A percentile compares a stretch with the other conserved stretches of the same genome.
Evolutionary conservation across 179 eudicot species (phyloP).

Genomic region (Drosera spatulata): DNA sequence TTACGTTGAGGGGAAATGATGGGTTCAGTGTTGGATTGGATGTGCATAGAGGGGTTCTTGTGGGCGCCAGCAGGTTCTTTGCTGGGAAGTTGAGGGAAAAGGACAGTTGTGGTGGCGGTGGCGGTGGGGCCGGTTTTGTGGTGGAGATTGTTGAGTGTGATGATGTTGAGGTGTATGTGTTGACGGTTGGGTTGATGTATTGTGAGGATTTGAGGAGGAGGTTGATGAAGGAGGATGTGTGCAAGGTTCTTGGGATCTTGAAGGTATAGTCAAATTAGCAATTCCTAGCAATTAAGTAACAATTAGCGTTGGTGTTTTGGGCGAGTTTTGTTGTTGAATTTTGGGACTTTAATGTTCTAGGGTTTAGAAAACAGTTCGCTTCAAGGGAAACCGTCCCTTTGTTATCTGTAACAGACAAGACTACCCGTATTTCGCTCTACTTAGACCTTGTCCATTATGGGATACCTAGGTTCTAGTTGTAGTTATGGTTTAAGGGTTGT

Average conservation of each 20-base stretch:
- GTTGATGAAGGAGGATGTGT: conserved; percentile 83
- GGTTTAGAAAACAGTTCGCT: too few species aligned
- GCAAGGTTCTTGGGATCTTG: conserved; percentile 73
- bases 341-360: too few species aligned
- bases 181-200: conserved; percentile 81
- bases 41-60: conserved; percentile 65
- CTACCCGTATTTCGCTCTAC: too few species aligned
- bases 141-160: conserved; percentile 83
- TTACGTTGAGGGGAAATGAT: conserved; percentile 61
- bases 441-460: too few species aligned
- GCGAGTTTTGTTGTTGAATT: too few species aligned
- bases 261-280: conserved; percentile 34
- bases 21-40: conserved; percentile 51
- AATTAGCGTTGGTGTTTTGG: too few species aligned
- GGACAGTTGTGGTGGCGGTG: conserved; percentile 9
- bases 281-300: too few species aligned
- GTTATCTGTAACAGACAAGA: too few species aligned
- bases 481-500: too few species aligned
- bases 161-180: conserved; percentile 81
- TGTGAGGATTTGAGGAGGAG: conserved; percentile 68
- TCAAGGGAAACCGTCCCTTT: too few species aligned
- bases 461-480: too few species aligned
- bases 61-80: conserved; percentile 60
- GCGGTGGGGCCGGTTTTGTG: conserved; percentile 17
- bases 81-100: conserved; percentile 37